Evolutionary conservation across 768 basidiomycete species (phyloP).

Genomic region (Calocera cornea): DNA sequence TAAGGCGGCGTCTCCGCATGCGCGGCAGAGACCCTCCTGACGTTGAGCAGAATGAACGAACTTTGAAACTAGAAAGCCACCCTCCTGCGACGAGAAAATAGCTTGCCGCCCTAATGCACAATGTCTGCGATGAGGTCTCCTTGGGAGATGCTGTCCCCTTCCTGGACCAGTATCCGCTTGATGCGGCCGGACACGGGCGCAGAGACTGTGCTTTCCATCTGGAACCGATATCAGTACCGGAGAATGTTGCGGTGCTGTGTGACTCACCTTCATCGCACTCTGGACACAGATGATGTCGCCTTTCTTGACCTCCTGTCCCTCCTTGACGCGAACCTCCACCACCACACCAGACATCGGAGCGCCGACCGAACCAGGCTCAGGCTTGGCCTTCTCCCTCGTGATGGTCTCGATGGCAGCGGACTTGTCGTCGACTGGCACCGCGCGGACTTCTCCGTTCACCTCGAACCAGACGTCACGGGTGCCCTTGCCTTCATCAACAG

Average conservation of each 20-base stretch:
- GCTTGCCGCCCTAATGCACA: slow-evolving; percentile 34
- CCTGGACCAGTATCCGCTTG: slow-evolving; percentile 81
- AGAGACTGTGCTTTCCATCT: slow-evolving; percentile 98
- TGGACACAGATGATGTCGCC: slow-evolving; percentile 92
- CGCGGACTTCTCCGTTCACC: slow-evolving; percentile 92
- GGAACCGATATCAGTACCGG: slow-evolving; percentile 12
- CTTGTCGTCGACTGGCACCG: slow-evolving; percentile 90
- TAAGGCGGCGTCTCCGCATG: background rate
- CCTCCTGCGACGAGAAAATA: background rate
- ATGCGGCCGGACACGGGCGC: slow-evolving; percentile 94
- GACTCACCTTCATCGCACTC: slow-evolving; percentile 87
- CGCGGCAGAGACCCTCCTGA: background rate
- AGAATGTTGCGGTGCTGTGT: background rate
- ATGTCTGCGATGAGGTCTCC: slow-evolving; percentile 88
- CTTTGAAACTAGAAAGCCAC: background rate
- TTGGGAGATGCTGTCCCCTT: slow-evolving; percentile 91
- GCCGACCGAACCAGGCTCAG: slow-evolving; percentile 91
- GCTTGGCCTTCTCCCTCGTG: slow-evolving; percentile 84
- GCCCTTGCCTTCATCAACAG: slow-evolving; percentile 80
- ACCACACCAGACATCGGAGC: slow-evolving; percentile 98
- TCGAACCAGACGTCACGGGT: slow-evolving; percentile 98
- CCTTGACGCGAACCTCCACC: slow-evolving; percentile 94
- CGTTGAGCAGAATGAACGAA: background rate
- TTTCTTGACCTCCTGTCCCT: slow-evolving; percentile 94
- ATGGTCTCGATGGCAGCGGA: slow-evolving; percentile 93